Evolutionary conservation across 495 filamentous ascomycete genomes (phyloP).

Genomic region (Hyaloscypha variabilis): DNA sequence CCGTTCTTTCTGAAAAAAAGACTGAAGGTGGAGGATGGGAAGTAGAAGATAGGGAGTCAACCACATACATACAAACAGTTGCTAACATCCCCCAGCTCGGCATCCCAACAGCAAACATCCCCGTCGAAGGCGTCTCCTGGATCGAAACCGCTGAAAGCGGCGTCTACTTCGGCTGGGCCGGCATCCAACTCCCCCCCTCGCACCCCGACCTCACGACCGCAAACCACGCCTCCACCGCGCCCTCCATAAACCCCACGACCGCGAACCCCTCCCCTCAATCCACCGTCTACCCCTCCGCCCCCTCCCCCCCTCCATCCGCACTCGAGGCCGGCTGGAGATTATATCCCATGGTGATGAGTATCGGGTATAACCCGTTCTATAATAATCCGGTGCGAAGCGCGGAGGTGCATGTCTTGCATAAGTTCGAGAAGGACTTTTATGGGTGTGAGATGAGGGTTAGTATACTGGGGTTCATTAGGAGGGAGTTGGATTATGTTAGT

Average conservation of each 20-base stretch:
- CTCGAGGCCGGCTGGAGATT: constrained; percentile 44
- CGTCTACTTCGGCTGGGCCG: constrained; percentile 90
- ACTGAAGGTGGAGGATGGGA: no score
- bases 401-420: constrained; percentile 89
- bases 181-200: constrained; percentile 53
- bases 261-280: constrained; percentile 6
- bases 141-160: constrained; percentile 72
- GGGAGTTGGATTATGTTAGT: constrained; percentile 84
- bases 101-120: constrained; percentile 97
- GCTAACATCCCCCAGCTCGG: constrained; percentile 68
- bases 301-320: constrained; percentile 5
- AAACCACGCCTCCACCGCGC: constrained; percentile 9
- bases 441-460: constrained; percentile 72
- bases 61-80: not conserved
- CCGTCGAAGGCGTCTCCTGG: constrained; percentile 74
- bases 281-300: constrained; percentile 7
- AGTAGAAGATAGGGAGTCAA: no score
- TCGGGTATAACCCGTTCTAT: constrained; percentile 96
- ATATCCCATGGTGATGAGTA: constrained; percentile 88
- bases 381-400: constrained; percentile 81
- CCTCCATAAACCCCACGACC: constrained; percentile 2
- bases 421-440: constrained; percentile 81
- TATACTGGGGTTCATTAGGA: constrained; percentile 84
- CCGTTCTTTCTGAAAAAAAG: no score
- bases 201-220: constrained; percentile 39